phyloP scores from a whole-genome alignment of 2,329 filamentous ascomycete genomes.

The Alternaria sp. region DNA sequence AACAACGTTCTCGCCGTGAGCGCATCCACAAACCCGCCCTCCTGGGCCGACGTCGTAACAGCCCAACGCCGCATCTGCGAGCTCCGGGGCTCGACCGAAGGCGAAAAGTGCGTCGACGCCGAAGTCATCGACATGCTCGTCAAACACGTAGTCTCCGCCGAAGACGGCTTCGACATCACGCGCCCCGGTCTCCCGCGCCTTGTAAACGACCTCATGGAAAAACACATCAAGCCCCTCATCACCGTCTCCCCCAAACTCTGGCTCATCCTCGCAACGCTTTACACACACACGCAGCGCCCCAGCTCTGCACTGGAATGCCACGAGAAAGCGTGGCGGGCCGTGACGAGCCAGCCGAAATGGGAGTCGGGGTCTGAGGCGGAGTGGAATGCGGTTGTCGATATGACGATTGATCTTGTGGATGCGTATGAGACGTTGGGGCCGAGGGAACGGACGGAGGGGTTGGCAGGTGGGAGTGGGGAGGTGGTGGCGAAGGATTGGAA shows the following conservation, averaged over 20 bases:
- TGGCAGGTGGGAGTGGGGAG: conserved; percentile 58
- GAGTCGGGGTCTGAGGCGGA: conserved; percentile 65
- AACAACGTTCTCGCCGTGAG: conserved; percentile 92
- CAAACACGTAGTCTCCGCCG: conserved; percentile 66
- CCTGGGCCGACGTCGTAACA: conserved; percentile 75
- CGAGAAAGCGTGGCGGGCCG: conserved; percentile 87
- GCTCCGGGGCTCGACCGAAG: conserved; percentile 68
- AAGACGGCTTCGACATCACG: conserved; percentile 48
- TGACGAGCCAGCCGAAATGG: conserved; percentile 62
- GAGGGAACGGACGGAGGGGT: conserved; percentile 59
- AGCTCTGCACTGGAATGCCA: conserved; percentile 77
- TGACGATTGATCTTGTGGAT: conserved; percentile 81
- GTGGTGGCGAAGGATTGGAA: conserved; percentile 81
- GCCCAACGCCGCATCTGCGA: conserved; percentile 78
- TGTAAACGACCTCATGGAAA: conserved; percentile 75
- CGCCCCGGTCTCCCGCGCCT: conserved; percentile 62
- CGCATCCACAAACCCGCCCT: conserved; percentile 75
- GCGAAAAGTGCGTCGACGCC: conserved; percentile 79
- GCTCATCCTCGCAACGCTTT: conserved; percentile 73
- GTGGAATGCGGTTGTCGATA: conserved; percentile 75
- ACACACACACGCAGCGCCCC: conserved; percentile 75
- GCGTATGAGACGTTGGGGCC: conserved; percentile 76
- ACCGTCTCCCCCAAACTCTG: conserved; percentile 80
- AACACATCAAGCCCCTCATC: conserved; percentile 79
- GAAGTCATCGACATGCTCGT: conserved; percentile 75